Evolutionary conservation across 345 rosid species (phyloP).

Genomic region (Populus tremula): DNA sequence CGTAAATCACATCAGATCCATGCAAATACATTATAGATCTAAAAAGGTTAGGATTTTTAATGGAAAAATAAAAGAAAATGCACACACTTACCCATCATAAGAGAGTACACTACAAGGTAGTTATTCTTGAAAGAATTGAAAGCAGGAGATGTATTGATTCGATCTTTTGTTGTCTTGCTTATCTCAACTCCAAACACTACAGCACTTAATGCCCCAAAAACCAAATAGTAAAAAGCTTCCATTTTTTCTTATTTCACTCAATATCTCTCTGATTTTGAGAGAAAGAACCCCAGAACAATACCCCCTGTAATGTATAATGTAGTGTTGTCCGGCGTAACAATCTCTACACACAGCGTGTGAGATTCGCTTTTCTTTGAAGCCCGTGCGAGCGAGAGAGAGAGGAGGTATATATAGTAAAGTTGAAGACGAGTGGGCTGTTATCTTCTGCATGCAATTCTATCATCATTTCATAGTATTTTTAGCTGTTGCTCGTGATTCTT

Average conservation of each 20-base stretch:
- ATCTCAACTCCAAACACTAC: conserved; percentile 56
- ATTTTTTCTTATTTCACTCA: conserved; percentile 14
- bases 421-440: neutral
- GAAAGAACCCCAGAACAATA: neutral
- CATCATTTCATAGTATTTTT: neutral
- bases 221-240: conserved; percentile 64
- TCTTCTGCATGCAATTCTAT: neutral
- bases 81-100: conserved; percentile 60
- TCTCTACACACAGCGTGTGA: neutral
- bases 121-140: conserved; percentile 71
- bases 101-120: conserved; percentile 70
- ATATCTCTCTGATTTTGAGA: neutral
- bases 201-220: conserved; percentile 52
- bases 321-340: neutral
- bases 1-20: neutral
- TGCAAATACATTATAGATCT: neutral
- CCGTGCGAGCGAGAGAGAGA: neutral
- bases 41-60: neutral
- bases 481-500: neutral
- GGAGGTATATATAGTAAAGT: neutral
- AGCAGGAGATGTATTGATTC: conserved; percentile 51
- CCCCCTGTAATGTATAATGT: neutral
- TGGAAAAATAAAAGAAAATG: neutral
- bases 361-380: neutral
- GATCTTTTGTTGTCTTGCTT: conserved; percentile 63